phyloP scores from a whole-genome alignment of 108 stramenopile species.

The Conticribra weissflogii region DNA sequence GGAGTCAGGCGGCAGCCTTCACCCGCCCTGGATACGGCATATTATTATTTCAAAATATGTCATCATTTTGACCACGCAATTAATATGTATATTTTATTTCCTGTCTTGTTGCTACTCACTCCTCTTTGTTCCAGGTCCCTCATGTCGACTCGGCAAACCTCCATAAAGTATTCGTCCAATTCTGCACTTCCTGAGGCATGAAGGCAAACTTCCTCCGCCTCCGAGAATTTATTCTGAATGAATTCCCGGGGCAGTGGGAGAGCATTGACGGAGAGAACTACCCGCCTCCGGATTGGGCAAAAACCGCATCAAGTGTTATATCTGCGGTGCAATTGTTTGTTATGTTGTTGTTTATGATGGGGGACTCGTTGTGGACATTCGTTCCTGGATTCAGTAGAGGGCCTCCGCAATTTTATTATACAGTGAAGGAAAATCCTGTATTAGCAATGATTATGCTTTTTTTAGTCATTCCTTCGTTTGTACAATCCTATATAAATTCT shows the following conservation, averaged over 20 bases:
- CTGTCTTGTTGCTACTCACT: neutral
- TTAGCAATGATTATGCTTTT: conserved; percentile 41
- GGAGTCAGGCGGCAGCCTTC: no score
- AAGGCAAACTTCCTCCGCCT: conserved; percentile 50
- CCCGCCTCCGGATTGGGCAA: conserved; percentile 45
- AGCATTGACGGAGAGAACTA: conserved; percentile 43
- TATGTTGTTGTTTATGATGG: conserved; percentile 32
- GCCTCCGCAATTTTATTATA: conserved; percentile 46
- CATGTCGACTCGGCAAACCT: conserved; percentile 21
- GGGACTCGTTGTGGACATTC: conserved; percentile 45
- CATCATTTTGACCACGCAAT: neutral
- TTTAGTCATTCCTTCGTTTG: conserved; percentile 42
- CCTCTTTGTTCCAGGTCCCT: neutral
- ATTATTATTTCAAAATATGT: no score
- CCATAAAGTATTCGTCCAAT: conserved; percentile 43
- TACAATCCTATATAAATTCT: conserved; percentile 43
- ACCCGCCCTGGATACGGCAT: no score
- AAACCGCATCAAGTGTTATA: conserved; percentile 17
- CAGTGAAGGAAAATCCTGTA: conserved; percentile 48
- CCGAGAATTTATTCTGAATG: conserved; percentile 34
- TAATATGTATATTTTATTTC: neutral
- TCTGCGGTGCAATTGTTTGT: conserved; percentile 44
- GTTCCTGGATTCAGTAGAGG: conserved; percentile 29
- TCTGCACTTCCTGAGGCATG: conserved; percentile 57
- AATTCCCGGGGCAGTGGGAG: conserved; percentile 51